Evolutionary conservation across 352 stramenopile genomes (phyloP).

Genomic region (Globisporangium mamillatum): DNA sequence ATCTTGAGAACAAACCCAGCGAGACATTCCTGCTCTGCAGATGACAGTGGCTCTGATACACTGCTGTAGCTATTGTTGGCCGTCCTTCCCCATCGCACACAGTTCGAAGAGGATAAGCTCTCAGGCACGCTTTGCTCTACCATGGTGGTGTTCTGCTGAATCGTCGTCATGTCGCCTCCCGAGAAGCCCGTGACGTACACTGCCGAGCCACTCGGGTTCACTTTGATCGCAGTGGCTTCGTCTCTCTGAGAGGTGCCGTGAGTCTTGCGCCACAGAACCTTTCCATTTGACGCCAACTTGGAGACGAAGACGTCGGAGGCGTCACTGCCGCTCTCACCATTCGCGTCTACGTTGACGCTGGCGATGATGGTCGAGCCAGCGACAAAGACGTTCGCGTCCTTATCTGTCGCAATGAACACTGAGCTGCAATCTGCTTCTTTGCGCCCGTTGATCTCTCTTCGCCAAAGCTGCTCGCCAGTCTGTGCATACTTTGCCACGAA

Average conservation of each 20-base stretch:
- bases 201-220: neutral
- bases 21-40: constrained; percentile 1
- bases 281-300: constrained; percentile 1
- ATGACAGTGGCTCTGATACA: neutral
- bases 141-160: too few relatives aligned
- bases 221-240: constrained; percentile 2
- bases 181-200: constrained; percentile 15
- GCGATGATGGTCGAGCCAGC: neutral
- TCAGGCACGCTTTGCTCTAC: too few relatives aligned
- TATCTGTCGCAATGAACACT: constrained; percentile 1
- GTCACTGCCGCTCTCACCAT: neutral
- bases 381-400: constrained; percentile 9
- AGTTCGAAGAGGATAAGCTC: constrained; percentile 5
- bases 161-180: neutral
- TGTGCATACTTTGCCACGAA: constrained; percentile 17
- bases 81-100: neutral
- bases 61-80: neutral
- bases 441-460: neutral
- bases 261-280: neutral
- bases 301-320: constrained; percentile 6
- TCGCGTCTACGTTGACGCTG: neutral
- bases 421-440: constrained; percentile 1
- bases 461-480: constrained; percentile 15
- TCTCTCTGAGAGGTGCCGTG: neutral
- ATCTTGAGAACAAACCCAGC: constrained; percentile 24